phyloP scores from a whole-genome alignment of 805 yeast species.

The Kodamaea kaohsiungensis region DNA sequence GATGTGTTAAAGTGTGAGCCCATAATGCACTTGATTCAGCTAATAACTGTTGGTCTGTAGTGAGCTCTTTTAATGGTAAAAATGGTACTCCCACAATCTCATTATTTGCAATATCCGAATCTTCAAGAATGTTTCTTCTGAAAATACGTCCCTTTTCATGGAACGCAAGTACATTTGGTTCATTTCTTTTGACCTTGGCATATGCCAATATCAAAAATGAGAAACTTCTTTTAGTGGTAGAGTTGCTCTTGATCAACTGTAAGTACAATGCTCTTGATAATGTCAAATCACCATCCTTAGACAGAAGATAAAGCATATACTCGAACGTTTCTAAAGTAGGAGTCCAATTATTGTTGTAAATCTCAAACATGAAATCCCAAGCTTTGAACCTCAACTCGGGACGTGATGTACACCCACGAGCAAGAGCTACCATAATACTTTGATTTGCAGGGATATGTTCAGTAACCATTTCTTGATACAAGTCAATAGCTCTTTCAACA shows the following conservation, averaged over 20 bases:
- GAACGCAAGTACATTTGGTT: constrained; percentile 28
- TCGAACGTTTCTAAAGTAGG: constrained; percentile 55
- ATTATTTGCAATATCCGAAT: constrained; percentile 33
- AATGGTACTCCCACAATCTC: constrained; percentile 57
- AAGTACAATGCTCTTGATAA: constrained; percentile 68
- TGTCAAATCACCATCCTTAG: constrained; percentile 74
- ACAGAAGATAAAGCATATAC: constrained; percentile 73
- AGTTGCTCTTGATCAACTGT: constrained; percentile 39
- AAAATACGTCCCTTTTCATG: constrained; percentile 49
- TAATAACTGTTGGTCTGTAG: constrained; percentile 43
- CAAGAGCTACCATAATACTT: constrained; percentile 51
- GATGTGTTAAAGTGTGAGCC: constrained; percentile 48
- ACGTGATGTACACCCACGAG: constrained; percentile 66
- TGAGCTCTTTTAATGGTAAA: constrained; percentile 55
- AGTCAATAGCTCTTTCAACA: constrained; percentile 72
- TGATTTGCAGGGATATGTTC: constrained; percentile 31
- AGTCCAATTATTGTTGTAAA: constrained; percentile 47
- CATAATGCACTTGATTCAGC: constrained; percentile 82
- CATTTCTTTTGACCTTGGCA: constrained; percentile 32
- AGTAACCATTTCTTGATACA: constrained; percentile 66
- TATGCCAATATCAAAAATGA: constrained; percentile 52
- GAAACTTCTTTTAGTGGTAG: constrained; percentile 41
- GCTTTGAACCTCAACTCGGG: constrained; percentile 53
- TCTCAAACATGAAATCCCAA: constrained; percentile 76
- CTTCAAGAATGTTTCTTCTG: constrained; percentile 47